Evolutionary conservation across 108 stramenopile genomes (phyloP), one percentile per base, ranked within the genome.

Genomic region (Skeletonema menzelii): DNA sequence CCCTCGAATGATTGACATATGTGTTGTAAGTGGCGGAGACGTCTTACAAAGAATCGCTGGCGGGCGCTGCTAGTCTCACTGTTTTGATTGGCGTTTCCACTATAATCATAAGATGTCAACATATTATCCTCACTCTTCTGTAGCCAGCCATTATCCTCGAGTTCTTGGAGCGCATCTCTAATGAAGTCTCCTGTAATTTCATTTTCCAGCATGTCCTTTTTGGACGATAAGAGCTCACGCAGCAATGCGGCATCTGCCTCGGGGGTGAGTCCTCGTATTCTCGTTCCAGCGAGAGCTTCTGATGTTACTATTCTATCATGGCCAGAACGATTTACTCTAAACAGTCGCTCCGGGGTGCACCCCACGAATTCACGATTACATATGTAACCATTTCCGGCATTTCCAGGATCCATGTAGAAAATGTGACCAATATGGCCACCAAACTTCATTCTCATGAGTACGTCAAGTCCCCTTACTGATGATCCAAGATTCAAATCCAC

Each of bases 251-350:
- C 76, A 67, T 95, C 94, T 11, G 80, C 87, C 30, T 76, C 63
- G 4, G 83, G 83, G 15, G 88, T 86, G n/a, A 85, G 81, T 7
- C 94, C 91, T 49, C 94, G 75, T 20, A 87, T 89, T 37, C 94
- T 70, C 3, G 94, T 95, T 15, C 94, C 94, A 14, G 94, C 94
- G 17, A 95, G 75, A 13, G 94, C 94, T 77, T 95, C 94, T 1
- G 91, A 84, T 20, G 77, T 64, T 12, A 93, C 77, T 35, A 40
- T 65, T 75, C 82, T 64, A 22, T 63, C 82, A 35, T 68, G 55
- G 3, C 63, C 79, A 17, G 56, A 63, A 44, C 62, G 60, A 49
- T 57, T 59, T 19, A 94, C 79, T 27, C 77, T 78, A 75, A 95
- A 95, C 17, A 95, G 62, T 11, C 90, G 80, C 74, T 95, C 94